These are phyloP conservation scores for Candida alai DNA, from an alignment of 805 yeast genomes.

Conservation along the genomic window DNA sequence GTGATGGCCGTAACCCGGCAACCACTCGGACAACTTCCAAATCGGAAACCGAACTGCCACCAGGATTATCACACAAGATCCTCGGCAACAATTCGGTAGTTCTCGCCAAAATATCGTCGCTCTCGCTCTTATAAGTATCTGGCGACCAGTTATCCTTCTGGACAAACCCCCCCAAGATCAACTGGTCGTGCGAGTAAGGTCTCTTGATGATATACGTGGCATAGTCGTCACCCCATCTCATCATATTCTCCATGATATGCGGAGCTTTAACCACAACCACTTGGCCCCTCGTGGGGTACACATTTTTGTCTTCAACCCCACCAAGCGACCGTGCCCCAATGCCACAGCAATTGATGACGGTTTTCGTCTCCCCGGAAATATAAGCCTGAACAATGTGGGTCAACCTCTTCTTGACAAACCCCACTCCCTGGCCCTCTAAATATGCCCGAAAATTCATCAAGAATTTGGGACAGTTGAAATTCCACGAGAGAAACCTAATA, in stretches of 20 bases:
- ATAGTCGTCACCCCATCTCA: slow-evolving; percentile 56
- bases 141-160: slow-evolving; percentile 62
- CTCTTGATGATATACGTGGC: slow-evolving; percentile 72
- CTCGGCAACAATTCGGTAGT: slow-evolving; percentile 51
- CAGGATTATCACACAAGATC: slow-evolving; percentile 35
- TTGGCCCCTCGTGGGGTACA: slow-evolving; percentile 79
- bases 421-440: slow-evolving; percentile 48
- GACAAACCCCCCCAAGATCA: slow-evolving; percentile 72
- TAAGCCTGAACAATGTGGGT: slow-evolving; percentile 57
- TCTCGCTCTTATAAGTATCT: slow-evolving; percentile 54
- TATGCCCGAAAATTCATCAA: slow-evolving; percentile 44
- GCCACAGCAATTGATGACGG: slow-evolving; percentile 76
- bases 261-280: slow-evolving; percentile 72
- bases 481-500: slow-evolving; percentile 55
- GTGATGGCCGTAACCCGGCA: slow-evolving; percentile 73
- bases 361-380: slow-evolving; percentile 25
- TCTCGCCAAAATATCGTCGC: slow-evolving; percentile 58
- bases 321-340: slow-evolving; percentile 60
- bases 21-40: slow-evolving; percentile 59
- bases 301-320: slow-evolving; percentile 58
- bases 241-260: slow-evolving; percentile 53
- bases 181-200: slow-evolving; percentile 60
- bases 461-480: slow-evolving; percentile 69
- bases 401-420: slow-evolving; percentile 43
- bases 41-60: slow-evolving; percentile 29